A percentile compares a stretch with the other conserved stretches of the same genome.
These are phyloP conservation scores for Biancaea sappan DNA, from an alignment of 306 rosid species.

Conservation along the genomic window DNA sequence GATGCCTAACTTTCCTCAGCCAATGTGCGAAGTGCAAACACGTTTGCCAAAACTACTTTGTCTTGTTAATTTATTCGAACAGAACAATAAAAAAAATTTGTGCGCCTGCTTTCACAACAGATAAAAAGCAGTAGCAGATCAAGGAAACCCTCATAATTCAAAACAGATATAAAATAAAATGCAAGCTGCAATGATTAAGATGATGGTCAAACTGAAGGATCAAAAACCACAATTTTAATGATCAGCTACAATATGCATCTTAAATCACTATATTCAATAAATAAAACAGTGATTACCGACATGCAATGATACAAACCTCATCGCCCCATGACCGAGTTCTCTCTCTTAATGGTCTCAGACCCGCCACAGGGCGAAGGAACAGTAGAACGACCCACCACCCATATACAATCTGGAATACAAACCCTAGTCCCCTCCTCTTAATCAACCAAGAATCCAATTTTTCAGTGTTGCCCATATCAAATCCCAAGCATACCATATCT, in stretches of 20 bases:
- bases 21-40: neutral
- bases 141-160: neutral
- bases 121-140: constrained; percentile 2
- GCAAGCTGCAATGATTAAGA: neutral
- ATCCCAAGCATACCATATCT: constrained; percentile 33
- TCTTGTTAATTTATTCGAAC: neutral
- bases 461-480: constrained; percentile 46
- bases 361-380: constrained; percentile 56
- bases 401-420: constrained; percentile 43
- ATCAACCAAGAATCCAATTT: constrained; percentile 43
- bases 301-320: constrained; percentile 62
- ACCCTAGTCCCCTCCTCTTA: constrained; percentile 44
- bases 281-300: neutral
- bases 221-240: neutral
- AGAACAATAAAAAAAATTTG: neutral
- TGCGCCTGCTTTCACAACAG: constrained; percentile 17
- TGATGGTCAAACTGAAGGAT: neutral
- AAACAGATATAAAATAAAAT: neutral
- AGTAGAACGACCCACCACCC: constrained; percentile 50
- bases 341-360: constrained; percentile 86
- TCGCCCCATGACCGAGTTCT: constrained; percentile 86
- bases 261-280: constrained; percentile 5
- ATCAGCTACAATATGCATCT: constrained; percentile 7
- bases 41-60: neutral
- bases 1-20: neutral